Base-by-base conservation (phyloP, 768 basidiomycete genomes). In the Pholiota conissans region DNA sequence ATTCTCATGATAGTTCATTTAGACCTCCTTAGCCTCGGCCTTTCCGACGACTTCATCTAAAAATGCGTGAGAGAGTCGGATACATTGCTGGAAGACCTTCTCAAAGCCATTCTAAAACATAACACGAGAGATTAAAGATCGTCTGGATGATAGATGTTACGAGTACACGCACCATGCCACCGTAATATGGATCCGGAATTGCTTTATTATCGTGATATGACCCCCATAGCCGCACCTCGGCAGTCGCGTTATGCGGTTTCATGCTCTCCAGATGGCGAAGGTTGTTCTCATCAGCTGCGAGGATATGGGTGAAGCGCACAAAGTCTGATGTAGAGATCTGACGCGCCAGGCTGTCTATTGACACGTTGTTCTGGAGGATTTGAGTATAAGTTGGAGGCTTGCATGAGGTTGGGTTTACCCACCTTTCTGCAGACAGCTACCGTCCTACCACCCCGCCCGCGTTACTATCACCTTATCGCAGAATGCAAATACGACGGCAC, bases 121-220 rank as follows among this genome's bases (percentile, higher is more conserved):
- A 45, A 24, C 9, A 20, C 10, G 56, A 26, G 42, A 51, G 29
- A 52, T 32, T 29, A 29, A 11, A 51, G 14, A 32, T 45, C 11
- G 34, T 45, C 24, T 40, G 20, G 46, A n/a, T 20, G 58, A 45
- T 45, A 5, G 18, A 42, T 45, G 42, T 9, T 22, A 58, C 47
- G 20, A 37, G 51, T n/a, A n/a, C 18, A 72, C 83, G 66, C 68
- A 88, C 86, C 28, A 77, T 74, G 30, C 84, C 83, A 11, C 86
- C 90, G 60, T 91, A 94, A 70, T 94, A 96, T 5, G 95, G 95
- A 69, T 96, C 95, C 10, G 79, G 77, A 60, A 97, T 93, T 16
- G 86, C 78, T 65, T 81, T 81, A 47, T 77, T 75, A 67, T 90
- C 89, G 5, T 85, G 72, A 67, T 88, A 92, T 5, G 89, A 87